Conservation (phyloP, 2,329 filamentous ascomycete genomes). For the Venturia effusa region DNA sequence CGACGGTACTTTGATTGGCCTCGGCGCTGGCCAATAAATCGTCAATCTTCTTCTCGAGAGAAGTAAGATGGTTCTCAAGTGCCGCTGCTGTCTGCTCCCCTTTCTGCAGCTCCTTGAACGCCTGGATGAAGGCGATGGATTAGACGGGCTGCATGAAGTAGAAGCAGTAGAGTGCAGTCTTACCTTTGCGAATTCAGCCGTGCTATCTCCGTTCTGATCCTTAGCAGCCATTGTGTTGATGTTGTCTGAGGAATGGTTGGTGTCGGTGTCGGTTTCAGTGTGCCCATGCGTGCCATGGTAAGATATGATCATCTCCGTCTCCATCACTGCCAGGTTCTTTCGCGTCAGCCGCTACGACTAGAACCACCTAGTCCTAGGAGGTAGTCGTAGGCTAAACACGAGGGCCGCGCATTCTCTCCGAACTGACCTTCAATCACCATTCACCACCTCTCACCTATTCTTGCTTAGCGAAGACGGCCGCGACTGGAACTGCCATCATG, state of each 20-base stretch:
- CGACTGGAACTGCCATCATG: slow-evolving; percentile 41
- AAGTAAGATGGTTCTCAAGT: slow-evolving; percentile 43
- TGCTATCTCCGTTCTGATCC: slow-evolving; percentile 19
- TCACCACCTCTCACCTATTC: slow-evolving; percentile 10
- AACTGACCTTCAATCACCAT: not conserved
- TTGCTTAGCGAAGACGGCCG: slow-evolving; percentile 2
- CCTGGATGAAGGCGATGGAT: slow-evolving; percentile 22
- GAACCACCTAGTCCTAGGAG: not conserved
- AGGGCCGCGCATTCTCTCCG: not conserved
- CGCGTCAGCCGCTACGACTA: not conserved
- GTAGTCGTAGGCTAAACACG: not conserved
- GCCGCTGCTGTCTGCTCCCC: slow-evolving; percentile 46
- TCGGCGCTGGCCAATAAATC: slow-evolving; percentile 39
- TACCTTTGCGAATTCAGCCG: slow-evolving; percentile 3
- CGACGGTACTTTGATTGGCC: slow-evolving; percentile 22
- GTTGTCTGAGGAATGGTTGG: not conserved
- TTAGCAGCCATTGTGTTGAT: slow-evolving; percentile 16
- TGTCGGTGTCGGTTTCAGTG: not conserved
- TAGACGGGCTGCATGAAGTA: not conserved
- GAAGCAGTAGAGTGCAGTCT: not conserved
- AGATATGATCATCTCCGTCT: too few relatives aligned
- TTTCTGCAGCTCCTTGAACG: slow-evolving; percentile 40
- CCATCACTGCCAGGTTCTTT: too few relatives aligned
- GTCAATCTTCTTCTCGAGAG: slow-evolving; percentile 45
- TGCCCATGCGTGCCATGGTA: too few relatives aligned